Evolutionary conservation across 805 yeast genomes (phyloP), one percentile per base, ranked within the genome.

Genomic region (Ogataea polymorpha): DNA sequence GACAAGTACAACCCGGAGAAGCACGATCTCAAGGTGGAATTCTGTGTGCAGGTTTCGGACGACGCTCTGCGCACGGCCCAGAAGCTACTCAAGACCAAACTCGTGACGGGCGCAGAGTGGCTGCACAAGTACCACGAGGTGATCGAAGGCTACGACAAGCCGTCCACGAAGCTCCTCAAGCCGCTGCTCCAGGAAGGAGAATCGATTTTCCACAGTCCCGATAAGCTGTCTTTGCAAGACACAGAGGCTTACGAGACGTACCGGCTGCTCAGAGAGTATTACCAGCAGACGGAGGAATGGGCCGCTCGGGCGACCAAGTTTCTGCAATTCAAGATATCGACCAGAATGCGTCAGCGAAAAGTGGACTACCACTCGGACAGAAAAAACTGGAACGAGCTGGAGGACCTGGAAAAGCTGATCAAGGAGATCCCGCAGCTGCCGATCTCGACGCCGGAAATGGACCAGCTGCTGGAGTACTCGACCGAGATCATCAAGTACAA

Each of bases 71-170:
- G n/a, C n/a, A n/a, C n/a, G n/a, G n/a, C n/a, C n/a, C n/a, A n/a
- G n/a, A n/a, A n/a, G n/a, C n/a, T n/a, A n/a, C n/a, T n/a, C n/a
- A n/a, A n/a, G n/a, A n/a, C n/a, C n/a, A n/a, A n/a, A n/a, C n/a
- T n/a, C n/a, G n/a, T n/a, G n/a, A 70, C 75, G 23, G 75, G 74
- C 20, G 61, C 61, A 5, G 66, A 66, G 6, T 84, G 91, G 91
- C 46, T 71, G 43, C 53, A 4, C 70, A 68, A 68, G 41, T 74
- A 74, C 51, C 64, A 70, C 26, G 61, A 59, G 4, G 40, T 68
- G 4, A 60, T 80, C 58, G 37, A 53, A 0, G 63, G 63, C 2
- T 65, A 70, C 39, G 57, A 68, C 2, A 71, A 69, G 9, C 76
- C 84, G 2, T 50, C 79, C 1, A 58, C 80, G 29, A 71, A 72